Evolutionary conservation across 495 filamentous ascomycete species (phyloP).

Genomic region (Aspergillus homomorphus): DNA sequence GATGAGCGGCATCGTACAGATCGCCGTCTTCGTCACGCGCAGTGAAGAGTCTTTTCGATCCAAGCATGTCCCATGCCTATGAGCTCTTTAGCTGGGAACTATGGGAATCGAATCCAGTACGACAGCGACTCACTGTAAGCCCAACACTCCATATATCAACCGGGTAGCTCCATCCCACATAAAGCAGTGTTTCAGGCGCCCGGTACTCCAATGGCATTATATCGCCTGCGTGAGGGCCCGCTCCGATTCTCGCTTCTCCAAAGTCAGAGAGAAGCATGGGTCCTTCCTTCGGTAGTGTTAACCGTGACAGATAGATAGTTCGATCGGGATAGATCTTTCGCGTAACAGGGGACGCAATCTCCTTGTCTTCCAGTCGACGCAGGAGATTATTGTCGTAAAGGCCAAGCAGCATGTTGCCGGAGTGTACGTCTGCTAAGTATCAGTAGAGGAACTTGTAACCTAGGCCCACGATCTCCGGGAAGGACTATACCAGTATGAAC

Average conservation of each 20-base stretch:
- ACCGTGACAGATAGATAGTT: slow-evolving; percentile 31
- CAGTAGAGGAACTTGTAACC: slow-evolving; percentile 25
- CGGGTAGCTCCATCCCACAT: slow-evolving; percentile 41
- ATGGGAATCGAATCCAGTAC: slow-evolving; percentile 20
- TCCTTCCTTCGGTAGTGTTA: slow-evolving; percentile 15
- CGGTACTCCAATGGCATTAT: slow-evolving; percentile 41
- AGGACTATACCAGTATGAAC: slow-evolving; percentile 44
- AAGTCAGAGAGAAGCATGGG: slow-evolving; percentile 31
- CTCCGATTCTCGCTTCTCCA: slow-evolving; percentile 33
- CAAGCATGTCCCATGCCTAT: slow-evolving; percentile 48
- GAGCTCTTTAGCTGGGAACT: slow-evolving; percentile 4
- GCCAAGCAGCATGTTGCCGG: slow-evolving; percentile 28
- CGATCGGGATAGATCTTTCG: slow-evolving; percentile 35
- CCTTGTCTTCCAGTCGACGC: slow-evolving; percentile 18
- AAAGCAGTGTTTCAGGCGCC: slow-evolving; percentile 35
- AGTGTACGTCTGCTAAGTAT: slow-evolving; percentile 29
- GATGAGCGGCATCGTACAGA: slow-evolving; percentile 40
- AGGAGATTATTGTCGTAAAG: slow-evolving; percentile 21
- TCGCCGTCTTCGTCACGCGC: slow-evolving; percentile 27
- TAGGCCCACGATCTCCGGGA: background rate
- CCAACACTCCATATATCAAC: slow-evolving; percentile 52
- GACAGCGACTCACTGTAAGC: slow-evolving; percentile 35
- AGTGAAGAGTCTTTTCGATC: slow-evolving; percentile 39
- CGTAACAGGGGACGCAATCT: slow-evolving; percentile 28
- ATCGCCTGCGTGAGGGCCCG: slow-evolving; percentile 24